Evolutionary conservation across 2,329 filamentous ascomycete genomes (phyloP).

Genomic region (Phaeosphaeriaceae sp.): DNA sequence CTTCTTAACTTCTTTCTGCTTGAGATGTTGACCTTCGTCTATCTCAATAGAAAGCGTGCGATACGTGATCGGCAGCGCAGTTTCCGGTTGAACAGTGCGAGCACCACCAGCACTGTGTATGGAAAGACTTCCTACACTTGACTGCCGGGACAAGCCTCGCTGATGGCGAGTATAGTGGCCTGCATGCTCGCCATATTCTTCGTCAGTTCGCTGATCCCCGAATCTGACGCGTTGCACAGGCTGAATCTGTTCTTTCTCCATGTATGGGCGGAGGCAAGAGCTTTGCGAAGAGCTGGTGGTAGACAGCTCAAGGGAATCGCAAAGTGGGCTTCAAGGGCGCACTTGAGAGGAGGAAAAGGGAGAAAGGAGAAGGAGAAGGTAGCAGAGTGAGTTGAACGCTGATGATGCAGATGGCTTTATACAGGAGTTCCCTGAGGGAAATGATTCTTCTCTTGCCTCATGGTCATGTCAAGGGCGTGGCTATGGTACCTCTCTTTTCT

Average conservation of each 20-base stretch:
- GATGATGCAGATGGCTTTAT: conserved; percentile 14
- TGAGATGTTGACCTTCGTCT: conserved; percentile 39
- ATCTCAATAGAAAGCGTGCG: conserved; percentile 55
- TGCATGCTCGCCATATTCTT: conserved; percentile 40
- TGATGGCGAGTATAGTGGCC: conserved; percentile 30
- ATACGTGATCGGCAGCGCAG: conserved; percentile 54
- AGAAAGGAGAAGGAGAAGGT: conserved; percentile 12
- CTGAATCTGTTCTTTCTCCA: conserved; percentile 38
- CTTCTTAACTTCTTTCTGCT: conserved; percentile 37
- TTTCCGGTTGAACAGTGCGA: conserved; percentile 50
- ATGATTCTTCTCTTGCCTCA: neutral
- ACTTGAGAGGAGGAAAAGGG: conserved; percentile 3
- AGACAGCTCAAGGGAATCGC: conserved; percentile 12
- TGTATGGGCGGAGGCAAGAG: conserved; percentile 10
- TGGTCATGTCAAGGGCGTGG: conserved; percentile 5
- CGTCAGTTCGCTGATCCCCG: conserved; percentile 32
- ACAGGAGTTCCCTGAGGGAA: conserved; percentile 1
- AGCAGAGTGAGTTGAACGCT: conserved; percentile 3
- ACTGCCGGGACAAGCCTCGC: conserved; percentile 38
- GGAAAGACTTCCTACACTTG: conserved; percentile 46
- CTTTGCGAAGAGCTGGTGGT: conserved; percentile 10
- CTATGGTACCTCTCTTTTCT: conserved; percentile 8
- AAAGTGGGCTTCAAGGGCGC: neutral
- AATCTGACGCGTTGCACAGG: conserved; percentile 25
- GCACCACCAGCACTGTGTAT: conserved; percentile 41